These are phyloP conservation scores for Penicillium bovifimosum DNA, from an alignment of 495 filamentous ascomycete genomes.

Conservation along the genomic window DNA sequence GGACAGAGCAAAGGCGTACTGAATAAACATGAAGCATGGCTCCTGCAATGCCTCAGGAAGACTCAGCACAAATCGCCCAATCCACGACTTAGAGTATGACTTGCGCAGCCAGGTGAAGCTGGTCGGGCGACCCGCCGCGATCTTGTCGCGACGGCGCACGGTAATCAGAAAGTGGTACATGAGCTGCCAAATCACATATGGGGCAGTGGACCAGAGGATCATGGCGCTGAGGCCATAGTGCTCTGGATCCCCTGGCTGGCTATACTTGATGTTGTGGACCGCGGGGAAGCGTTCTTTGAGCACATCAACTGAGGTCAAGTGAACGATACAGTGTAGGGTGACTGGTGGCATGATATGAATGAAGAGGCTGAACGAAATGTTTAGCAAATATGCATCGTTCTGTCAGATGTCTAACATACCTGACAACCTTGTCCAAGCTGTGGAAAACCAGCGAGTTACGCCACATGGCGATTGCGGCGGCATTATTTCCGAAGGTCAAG, in stretches of 20 bases:
- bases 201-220: slow-evolving; percentile 89
- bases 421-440: slow-evolving; percentile 91
- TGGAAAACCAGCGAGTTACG: slow-evolving; percentile 97
- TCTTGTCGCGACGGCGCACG: slow-evolving; percentile 85
- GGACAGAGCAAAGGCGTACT: slow-evolving; percentile 81
- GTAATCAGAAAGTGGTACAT: slow-evolving; percentile 91
- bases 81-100: slow-evolving; percentile 80
- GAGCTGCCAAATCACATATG: slow-evolving; percentile 89
- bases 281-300: slow-evolving; percentile 77
- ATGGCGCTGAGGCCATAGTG: slow-evolving; percentile 79
- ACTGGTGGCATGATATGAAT: slow-evolving; percentile 99
- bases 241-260: slow-evolving; percentile 59
- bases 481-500: slow-evolving; percentile 91
- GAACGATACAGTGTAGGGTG: slow-evolving; percentile 84
- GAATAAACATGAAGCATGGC: slow-evolving; percentile 89
- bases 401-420: slow-evolving; percentile 33
- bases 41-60: slow-evolving; percentile 76
- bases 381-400: slow-evolving; percentile 8
- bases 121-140: slow-evolving; percentile 90
- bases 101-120: slow-evolving; percentile 95
- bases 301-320: slow-evolving; percentile 60
- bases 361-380: slow-evolving; percentile 59
- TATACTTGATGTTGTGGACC: slow-evolving; percentile 74
- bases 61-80: slow-evolving; percentile 76
- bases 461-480: slow-evolving; percentile 98